phyloP scores from a whole-genome alignment of 2,329 filamentous ascomycete genomes.

The Cladosporium oxysporum region DNA sequence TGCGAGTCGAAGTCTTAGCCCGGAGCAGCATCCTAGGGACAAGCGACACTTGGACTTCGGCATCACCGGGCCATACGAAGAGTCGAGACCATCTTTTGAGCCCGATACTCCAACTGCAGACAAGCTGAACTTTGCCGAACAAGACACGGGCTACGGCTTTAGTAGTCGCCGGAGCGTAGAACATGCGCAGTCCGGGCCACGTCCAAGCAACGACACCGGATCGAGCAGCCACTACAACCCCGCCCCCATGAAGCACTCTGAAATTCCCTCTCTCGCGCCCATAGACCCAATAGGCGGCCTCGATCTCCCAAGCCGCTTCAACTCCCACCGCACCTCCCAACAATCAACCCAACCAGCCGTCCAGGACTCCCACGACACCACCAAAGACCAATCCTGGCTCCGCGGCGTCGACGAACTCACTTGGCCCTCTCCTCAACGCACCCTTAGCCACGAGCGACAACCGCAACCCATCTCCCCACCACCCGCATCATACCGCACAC shows the following conservation, averaged over 20 bases:
- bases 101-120: slow-evolving; percentile 21
- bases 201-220: slow-evolving; percentile 5
- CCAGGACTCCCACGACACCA: background rate
- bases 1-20: slow-evolving; percentile 24
- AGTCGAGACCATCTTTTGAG: slow-evolving; percentile 7
- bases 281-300: slow-evolving; percentile 34
- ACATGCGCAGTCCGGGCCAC: background rate
- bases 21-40: background rate
- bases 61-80: slow-evolving; percentile 23
- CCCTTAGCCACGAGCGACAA: background rate
- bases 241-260: slow-evolving; percentile 22
- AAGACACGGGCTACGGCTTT: background rate
- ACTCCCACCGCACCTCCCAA: slow-evolving; percentile 25
- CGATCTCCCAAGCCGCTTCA: slow-evolving; percentile 36
- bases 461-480: background rate
- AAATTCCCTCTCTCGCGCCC: slow-evolving; percentile 31
- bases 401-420: slow-evolving; percentile 31
- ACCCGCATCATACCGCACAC: slow-evolving; percentile 13
- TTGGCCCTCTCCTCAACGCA: slow-evolving; percentile 24
- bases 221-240: slow-evolving; percentile 2
- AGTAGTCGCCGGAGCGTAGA: slow-evolving; percentile 2
- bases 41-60: slow-evolving; percentile 28
- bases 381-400: slow-evolving; percentile 31
- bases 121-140: background rate
- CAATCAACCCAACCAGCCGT: background rate